Base-by-base conservation (phyloP, 768 basidiomycete genomes). In the Rickenella mellea region DNA sequence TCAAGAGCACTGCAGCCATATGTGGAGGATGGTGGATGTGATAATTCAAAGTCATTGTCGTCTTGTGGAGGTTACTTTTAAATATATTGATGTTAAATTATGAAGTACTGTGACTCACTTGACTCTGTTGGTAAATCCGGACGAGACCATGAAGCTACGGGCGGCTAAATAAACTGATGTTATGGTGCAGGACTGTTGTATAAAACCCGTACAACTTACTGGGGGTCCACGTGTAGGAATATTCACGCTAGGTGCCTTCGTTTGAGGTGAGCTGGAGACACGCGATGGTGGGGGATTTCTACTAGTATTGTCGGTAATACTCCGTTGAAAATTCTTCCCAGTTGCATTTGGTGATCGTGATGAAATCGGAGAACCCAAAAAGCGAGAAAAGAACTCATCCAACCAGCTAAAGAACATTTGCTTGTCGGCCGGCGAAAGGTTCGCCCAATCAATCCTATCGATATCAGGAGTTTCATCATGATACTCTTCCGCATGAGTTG, bases 321-420 rank as follows among this genome's bases (percentile, higher is more conserved):
- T n/a, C n/a, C n/a, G n/a, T n/a, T n/a, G n/a, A n/a, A n/a, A n/a
- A n/a, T n/a, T n/a, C n/a, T n/a, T n/a, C n/a, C n/a, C n/a, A n/a
- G n/a, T n/a, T n/a, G n/a, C n/a, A n/a, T n/a, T 36, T 36, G 47
- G 20, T 7, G 33, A 42, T 21, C 45, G 44, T 12, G 43, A 30
- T 1, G 45, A 44, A 2, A 45, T 40, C 5, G 45, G 39, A 6
- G 59, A 55, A 19, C 57, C 50, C 17, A 68, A 56, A 38, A 63
- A 64, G 26, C 68, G 66, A 12, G 73, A 69, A 52, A 89, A 89
- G 61, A 80, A 88, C 52, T 87, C 85, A 55, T 89, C 85, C 17
- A 89, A 65, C 84, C 85, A 88, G 45, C 61, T 60, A 58, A 88
- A 89, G 54, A 89, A 83, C 20, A 65, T 73, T 24, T 74, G 62